Evolutionary conservation across 2,329 filamentous ascomycete genomes (phyloP).

Genomic region (Diaporthe amygdali): DNA sequence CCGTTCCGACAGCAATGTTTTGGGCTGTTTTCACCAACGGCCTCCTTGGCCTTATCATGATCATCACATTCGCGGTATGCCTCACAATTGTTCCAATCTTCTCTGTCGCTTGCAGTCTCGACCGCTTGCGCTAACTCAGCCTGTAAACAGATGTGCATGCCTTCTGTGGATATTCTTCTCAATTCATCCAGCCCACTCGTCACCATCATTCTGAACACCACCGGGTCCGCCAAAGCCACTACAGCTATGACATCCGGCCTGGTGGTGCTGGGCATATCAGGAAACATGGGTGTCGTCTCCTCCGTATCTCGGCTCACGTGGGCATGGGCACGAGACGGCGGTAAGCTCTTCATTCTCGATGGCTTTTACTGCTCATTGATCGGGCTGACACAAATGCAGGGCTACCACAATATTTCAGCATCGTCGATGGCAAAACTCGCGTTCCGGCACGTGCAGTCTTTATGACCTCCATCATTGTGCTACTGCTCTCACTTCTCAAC

Average conservation of each 20-base stretch:
- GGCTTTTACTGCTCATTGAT: constrained; percentile 41
- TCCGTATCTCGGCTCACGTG: constrained; percentile 53
- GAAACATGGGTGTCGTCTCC: constrained; percentile 47
- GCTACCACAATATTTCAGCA: constrained; percentile 17
- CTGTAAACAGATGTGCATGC: constrained; percentile 37
- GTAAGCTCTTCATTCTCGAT: constrained; percentile 38
- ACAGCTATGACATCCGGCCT: constrained; percentile 46
- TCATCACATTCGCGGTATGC: constrained; percentile 47
- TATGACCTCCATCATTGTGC: constrained; percentile 37
- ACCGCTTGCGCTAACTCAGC: neutral
- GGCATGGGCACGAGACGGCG: constrained; percentile 54
- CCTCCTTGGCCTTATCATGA: constrained; percentile 45
- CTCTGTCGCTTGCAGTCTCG: too few relatives aligned
- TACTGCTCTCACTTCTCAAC: constrained; percentile 42
- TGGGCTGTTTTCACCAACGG: constrained; percentile 48
- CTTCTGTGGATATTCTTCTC: constrained; percentile 39
- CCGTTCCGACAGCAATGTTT: constrained; percentile 51
- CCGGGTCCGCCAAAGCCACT: constrained; percentile 43
- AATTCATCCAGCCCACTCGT: constrained; percentile 45
- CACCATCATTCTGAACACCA: constrained; percentile 45
- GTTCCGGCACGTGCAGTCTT: constrained; percentile 44
- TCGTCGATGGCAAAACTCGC: constrained; percentile 35
- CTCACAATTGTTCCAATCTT: too few relatives aligned
- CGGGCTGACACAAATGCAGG: neutral
- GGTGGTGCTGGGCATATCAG: constrained; percentile 42